Percentiles rank a stretch among this genome's conserved stretches.
phyloP scores from a whole-genome alignment of 1,284 basidiomycete species.

The Ganoderma lingzhi region DNA sequence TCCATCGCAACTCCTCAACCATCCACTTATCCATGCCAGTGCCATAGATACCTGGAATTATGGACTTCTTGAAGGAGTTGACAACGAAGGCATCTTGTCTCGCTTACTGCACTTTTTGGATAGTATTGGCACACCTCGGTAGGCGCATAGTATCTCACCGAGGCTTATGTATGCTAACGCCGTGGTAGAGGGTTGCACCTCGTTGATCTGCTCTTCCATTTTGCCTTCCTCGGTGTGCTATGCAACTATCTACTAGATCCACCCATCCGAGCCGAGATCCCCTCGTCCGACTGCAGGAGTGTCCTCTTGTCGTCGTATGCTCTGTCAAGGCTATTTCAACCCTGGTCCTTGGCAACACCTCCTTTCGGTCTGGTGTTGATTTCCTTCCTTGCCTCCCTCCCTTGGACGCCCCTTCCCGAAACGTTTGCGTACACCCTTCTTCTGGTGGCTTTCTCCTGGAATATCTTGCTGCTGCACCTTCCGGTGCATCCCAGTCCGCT shows the following conservation, averaged over 20 bases:
- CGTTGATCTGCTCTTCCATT: constrained; percentile 50
- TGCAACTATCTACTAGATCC: constrained; percentile 56
- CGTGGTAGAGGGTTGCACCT: constrained; percentile 54
- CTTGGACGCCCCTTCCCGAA: constrained; percentile 47
- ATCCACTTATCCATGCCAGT: constrained; percentile 52
- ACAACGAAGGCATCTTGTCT: constrained; percentile 16
- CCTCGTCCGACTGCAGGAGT: constrained; percentile 45
- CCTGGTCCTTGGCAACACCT: constrained; percentile 33
- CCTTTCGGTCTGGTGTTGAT: constrained; percentile 44
- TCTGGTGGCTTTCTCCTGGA: constrained; percentile 48
- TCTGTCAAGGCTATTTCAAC: constrained; percentile 36
- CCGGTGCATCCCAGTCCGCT: constrained; percentile 52
- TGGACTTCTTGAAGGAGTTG: constrained; percentile 37
- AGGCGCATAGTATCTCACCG: constrained; percentile 28
- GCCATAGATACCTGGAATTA: constrained; percentile 53
- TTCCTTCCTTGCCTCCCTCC: constrained; percentile 44
- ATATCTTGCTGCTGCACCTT: constrained; percentile 53
- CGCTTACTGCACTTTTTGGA: constrained; percentile 45
- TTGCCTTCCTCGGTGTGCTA: constrained; percentile 50
- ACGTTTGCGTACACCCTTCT: constrained; percentile 50
- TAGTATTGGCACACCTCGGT: constrained; percentile 54
- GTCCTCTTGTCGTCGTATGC: constrained; percentile 46
- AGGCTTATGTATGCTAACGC: constrained; percentile 10
- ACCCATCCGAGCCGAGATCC: constrained; percentile 38
- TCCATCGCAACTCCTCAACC: constrained; percentile 46